Base-by-base conservation (phyloP, 495 filamentous ascomycete species). In the Parathielavia hyrcaniae region DNA sequence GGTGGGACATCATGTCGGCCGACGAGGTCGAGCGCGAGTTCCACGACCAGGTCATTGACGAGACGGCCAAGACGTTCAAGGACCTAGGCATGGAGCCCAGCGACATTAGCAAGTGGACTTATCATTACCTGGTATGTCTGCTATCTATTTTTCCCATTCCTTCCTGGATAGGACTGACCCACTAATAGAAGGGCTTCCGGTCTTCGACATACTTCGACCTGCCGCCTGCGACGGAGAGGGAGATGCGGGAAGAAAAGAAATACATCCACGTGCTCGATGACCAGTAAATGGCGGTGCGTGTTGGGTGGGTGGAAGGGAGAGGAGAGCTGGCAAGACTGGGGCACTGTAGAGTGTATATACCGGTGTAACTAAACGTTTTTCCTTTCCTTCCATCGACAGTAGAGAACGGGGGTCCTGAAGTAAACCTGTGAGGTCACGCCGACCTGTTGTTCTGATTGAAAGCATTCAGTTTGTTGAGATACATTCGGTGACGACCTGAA, bases 21-120 rank as follows among this genome's bases (percentile, higher is more conserved):
- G 93, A 97, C 64, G 82, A 95, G 68, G 79, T 99, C 14, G 91
- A 96, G 79, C 79, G 88, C 45, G 91, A 99, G 72, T 97, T 93
- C 78, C 83, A 95, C 63, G 88, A 97, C 72, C 95, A 97, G 72
- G 79, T 82, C 64, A 93, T 99, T 66, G 93, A 99, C 76, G 80
- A 81, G 46, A 84, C 77, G 4, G 92, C 93, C 49, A 97, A 96
- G 81, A 97, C 95, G 7, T 95, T 97, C 81, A 86, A 86, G 74
- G 91, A 97, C 69, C 78, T 99, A 44, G 89, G 83, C 50, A 95
- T 99, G 65, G 84, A 87, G 73, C 87, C 91, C 19, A 86, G 80
- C 43, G 89, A 96, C 50, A 77, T 97, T 61, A 84, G 79, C 71
- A 82, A 86, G 69, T 81, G 87, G 64, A 93, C 89, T 51, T 96